These are phyloP conservation scores for Phytopythium boreale DNA, from an alignment of 352 stramenopile genomes.

Conservation along the genomic window DNA sequence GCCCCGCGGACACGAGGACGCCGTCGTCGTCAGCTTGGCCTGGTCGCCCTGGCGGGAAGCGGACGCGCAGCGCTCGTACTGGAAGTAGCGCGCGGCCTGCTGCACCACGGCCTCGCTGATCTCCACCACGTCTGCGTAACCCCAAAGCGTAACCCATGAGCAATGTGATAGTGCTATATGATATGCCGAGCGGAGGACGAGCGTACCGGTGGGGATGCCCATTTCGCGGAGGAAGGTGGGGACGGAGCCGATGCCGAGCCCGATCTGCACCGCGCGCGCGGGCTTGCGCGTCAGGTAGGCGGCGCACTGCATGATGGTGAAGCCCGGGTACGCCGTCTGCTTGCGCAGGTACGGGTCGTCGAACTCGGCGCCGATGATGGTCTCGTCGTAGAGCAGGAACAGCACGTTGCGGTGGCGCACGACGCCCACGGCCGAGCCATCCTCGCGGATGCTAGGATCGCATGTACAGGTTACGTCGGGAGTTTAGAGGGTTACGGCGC, in stretches of 20 bases:
- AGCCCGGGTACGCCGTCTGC: slow-evolving; percentile 72
- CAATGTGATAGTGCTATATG: no score
- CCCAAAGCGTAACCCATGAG: neutral
- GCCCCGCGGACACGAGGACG: slow-evolving; percentile 30
- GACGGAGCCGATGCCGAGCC: slow-evolving; percentile 67
- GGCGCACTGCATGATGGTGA: slow-evolving; percentile 79
- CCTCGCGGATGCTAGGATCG: slow-evolving; percentile 27
- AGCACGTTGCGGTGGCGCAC: slow-evolving; percentile 51
- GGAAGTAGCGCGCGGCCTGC: slow-evolving; percentile 65
- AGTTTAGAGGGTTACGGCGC: neutral
- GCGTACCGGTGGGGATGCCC: slow-evolving; percentile 52
- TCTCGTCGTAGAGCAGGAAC: slow-evolving; percentile 69
- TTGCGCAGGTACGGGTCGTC: slow-evolving; percentile 52
- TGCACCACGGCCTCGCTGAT: slow-evolving; percentile 66
- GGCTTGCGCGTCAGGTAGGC: slow-evolving; percentile 49
- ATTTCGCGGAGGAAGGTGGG: slow-evolving; percentile 60
- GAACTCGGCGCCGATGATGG: slow-evolving; percentile 79
- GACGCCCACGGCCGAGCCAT: slow-evolving; percentile 51
- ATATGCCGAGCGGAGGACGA: neutral
- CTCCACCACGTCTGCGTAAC: slow-evolving; percentile 56
- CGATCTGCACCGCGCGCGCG: slow-evolving; percentile 50
- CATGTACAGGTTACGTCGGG: no score
- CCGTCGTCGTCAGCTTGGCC: neutral
- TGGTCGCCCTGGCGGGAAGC: slow-evolving; percentile 27
- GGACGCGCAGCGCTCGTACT: slow-evolving; percentile 52